Conservation (phyloP, 805 yeast species). For the Candida parachauliodes region DNA sequence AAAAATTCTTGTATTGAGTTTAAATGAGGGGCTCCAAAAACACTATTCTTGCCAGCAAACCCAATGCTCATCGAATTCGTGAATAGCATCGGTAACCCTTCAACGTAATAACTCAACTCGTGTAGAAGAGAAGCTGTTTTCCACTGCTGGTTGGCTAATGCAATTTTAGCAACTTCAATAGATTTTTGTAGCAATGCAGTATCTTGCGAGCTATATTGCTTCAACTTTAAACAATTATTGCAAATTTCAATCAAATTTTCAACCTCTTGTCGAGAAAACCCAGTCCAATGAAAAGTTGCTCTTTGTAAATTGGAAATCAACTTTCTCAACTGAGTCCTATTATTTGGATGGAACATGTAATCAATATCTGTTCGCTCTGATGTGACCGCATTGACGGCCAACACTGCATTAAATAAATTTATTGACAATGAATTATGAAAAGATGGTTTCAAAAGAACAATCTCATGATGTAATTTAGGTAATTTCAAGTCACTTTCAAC, state of each 20-base stretch:
- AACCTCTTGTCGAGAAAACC: conserved; percentile 58
- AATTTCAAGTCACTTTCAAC: conserved; percentile 52
- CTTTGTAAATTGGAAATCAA: conserved; percentile 60
- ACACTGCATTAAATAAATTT: conserved; percentile 61
- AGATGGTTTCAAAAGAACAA: conserved; percentile 59
- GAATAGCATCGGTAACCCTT: conserved; percentile 41
- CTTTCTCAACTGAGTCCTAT: conserved; percentile 50
- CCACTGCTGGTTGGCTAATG: conserved; percentile 55
- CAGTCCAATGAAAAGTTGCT: conserved; percentile 75
- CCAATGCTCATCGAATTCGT: conserved; percentile 28
- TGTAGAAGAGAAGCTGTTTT: conserved; percentile 54
- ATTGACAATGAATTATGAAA: conserved; percentile 58
- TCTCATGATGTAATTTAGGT: conserved; percentile 57
- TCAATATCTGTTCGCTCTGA: conserved; percentile 66
- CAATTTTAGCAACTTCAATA: conserved; percentile 42
- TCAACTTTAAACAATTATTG: conserved; percentile 39
- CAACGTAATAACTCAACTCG: conserved; percentile 60
- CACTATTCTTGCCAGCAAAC: conserved; percentile 24
- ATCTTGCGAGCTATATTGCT: conserved; percentile 38
- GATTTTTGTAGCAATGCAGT: conserved; percentile 39
- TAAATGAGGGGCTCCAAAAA: conserved; percentile 61
- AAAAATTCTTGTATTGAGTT: conserved; percentile 48
- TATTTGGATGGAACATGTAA: conserved; percentile 66
- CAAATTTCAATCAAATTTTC: conserved; percentile 50
- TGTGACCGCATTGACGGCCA: conserved; percentile 71